These are phyloP conservation scores for Cynara cardunculus DNA, from an alignment of 129 eudicot species.

Conservation along the genomic window DNA sequence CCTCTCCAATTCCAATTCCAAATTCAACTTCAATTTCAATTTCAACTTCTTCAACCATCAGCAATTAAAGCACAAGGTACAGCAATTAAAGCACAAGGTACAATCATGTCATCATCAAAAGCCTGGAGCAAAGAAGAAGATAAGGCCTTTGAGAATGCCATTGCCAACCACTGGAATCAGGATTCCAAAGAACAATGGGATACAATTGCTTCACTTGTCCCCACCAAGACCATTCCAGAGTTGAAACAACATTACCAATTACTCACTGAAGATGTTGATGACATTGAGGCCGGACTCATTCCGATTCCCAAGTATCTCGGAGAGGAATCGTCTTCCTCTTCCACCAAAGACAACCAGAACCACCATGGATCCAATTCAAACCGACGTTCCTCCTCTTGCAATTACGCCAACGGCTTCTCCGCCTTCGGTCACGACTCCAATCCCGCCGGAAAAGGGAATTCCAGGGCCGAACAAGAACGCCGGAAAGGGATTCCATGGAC, in stretches of 20 bases:
- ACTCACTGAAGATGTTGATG: conserved; percentile 70
- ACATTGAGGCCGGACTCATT: conserved; percentile 70
- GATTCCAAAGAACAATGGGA: conserved; percentile 62
- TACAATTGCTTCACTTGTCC: conserved; percentile 61
- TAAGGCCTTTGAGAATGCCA: conserved; percentile 83
- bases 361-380: conserved; percentile 30
- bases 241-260: conserved; percentile 65
- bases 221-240: conserved; percentile 60
- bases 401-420: conserved; percentile 41
- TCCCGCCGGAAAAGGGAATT: conserved; percentile 40
- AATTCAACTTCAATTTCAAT: not conserved
- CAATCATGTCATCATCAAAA: conserved; percentile 43
- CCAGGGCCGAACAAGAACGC: conserved; percentile 75
- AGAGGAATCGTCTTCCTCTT: conserved; percentile 54
- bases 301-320: conserved; percentile 75
- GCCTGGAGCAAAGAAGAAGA: conserved; percentile 93
- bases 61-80: conserved; percentile 8
- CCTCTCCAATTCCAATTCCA: not conserved
- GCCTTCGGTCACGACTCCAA: conserved; percentile 41
- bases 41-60: conserved; percentile 31
- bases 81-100: conserved; percentile 1
- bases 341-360: conserved; percentile 30
- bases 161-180: conserved; percentile 66
- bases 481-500: conserved; percentile 96
- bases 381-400: conserved; percentile 36